Conservation (phyloP, 495 filamentous ascomycete genomes). For the Sporormia fimetaria region DNA sequence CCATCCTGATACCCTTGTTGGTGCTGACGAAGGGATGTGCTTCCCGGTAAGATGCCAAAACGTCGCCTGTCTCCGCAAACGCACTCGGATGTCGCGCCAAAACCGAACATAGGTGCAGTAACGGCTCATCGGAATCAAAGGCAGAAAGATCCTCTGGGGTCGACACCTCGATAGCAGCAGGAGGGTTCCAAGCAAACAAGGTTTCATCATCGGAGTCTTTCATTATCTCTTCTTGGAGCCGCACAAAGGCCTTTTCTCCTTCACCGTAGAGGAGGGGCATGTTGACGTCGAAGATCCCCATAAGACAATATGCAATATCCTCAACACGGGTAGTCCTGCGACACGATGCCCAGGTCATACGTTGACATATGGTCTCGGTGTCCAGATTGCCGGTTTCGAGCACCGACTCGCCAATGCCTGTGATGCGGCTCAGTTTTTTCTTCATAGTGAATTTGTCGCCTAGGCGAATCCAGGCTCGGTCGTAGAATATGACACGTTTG, state of each 20-base stretch:
- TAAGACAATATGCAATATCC: slow-evolving; percentile 11
- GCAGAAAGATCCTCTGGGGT: too few relatives aligned
- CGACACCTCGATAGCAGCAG: too few relatives aligned
- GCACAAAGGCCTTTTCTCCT: slow-evolving; percentile 11
- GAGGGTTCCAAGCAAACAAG: slow-evolving; percentile 20
- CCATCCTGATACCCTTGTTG: too few relatives aligned
- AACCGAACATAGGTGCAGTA: too few relatives aligned
- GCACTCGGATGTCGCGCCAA: too few relatives aligned
- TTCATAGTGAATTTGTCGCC: slow-evolving; percentile 3
- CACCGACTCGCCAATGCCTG: slow-evolving; percentile 3
- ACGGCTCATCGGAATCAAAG: too few relatives aligned
- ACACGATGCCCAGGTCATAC: slow-evolving; percentile 6
- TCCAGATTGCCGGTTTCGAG: slow-evolving; percentile 1
- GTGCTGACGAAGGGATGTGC: too few relatives aligned
- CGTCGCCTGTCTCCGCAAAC: too few relatives aligned
- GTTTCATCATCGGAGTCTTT: slow-evolving; percentile 8
- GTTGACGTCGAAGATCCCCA: slow-evolving; percentile 11
- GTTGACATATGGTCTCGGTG: too few relatives aligned
- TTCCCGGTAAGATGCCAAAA: too few relatives aligned
- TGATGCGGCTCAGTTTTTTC: slow-evolving; percentile 3
- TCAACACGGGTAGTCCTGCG: slow-evolving; percentile 5
- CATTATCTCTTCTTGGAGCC: slow-evolving; percentile 17
- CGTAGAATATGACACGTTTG: slow-evolving; percentile 5
- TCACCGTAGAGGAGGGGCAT: slow-evolving; percentile 19
- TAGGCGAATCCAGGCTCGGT: slow-evolving; percentile 7